Evolutionary conservation across 2,329 filamentous ascomycete genomes (phyloP), one percentile per base, ranked within the genome.

Genomic region (Fusarium chlamydosporum): DNA sequence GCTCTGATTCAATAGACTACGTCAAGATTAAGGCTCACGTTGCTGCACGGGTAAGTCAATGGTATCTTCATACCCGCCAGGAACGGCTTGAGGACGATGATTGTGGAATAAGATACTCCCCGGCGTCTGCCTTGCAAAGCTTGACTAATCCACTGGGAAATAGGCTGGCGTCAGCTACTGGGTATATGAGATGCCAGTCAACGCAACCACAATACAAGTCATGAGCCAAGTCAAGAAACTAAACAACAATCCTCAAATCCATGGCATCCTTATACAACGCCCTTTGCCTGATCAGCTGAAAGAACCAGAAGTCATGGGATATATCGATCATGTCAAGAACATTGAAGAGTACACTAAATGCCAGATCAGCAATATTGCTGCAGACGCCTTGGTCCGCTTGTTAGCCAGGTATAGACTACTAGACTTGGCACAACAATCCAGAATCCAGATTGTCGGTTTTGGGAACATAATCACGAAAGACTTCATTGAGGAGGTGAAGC

Each of bases 181-280:
- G 53, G 53, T 56, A 20, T 56, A 56, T 5, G 53, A 56, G 4
- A 50, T 56, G 53, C 20, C 53, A 11, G 12, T 48, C 11, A 26
- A 50, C 16, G 53, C 53, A 20, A 41, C 53, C 9, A 50, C 53
- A 41, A 2, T 20, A 27, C 27, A 56, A 2, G 53, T 50, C 6
- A 34, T 41, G 10, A 26, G 27, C 16, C 53, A 56, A 27, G 27
- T 56, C 20, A 11, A 56, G 15, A 50, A 50, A 12, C 27, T 56
- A 15, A 50, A 56, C 34, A 41, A 34, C 6, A 50, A 56, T 16
- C 15, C 34, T 40, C 53, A 3, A 16, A 56, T 56, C 3, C 53
- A 56, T 12, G 53, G 53, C 2, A 56, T 56, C 7, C 53, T 56
- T 6, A 26, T 56, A 27, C 53, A 56, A 18, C 53, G 53, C 27